Conservation (phyloP, 352 stramenopile genomes). For the Pythium insidiosum region DNA sequence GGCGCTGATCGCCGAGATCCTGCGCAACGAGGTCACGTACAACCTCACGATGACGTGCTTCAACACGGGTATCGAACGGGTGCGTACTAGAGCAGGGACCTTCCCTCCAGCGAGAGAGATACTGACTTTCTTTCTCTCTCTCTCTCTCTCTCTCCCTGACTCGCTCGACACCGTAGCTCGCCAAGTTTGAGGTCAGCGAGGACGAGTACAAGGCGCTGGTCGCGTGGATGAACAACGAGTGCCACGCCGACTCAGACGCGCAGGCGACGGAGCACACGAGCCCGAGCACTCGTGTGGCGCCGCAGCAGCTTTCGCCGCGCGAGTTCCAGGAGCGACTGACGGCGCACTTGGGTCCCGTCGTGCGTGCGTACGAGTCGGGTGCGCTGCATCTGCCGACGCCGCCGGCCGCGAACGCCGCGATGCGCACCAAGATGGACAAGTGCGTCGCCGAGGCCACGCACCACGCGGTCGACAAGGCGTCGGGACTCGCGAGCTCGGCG, state of each 20-base stretch:
- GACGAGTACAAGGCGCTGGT: constrained; percentile 8
- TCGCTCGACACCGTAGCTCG: neutral
- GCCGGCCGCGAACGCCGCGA: no score
- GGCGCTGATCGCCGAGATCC: neutral
- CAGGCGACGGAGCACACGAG: neutral
- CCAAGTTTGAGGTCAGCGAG: neutral
- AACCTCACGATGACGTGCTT: constrained; percentile 8
- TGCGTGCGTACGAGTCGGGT: no score
- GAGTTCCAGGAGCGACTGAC: constrained; percentile 4
- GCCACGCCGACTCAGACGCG: neutral
- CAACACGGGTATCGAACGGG: neutral
- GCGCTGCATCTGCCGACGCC: no score
- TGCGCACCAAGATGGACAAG: neutral
- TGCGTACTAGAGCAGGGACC: no score
- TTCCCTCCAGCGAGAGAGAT: neutral
- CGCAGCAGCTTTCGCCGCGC: neutral
- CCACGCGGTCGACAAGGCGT: neutral
- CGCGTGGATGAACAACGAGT: constrained; percentile 12
- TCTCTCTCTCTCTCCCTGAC: neutral
- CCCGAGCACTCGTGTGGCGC: neutral
- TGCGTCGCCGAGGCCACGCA: constrained; percentile 10
- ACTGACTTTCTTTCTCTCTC: neutral
- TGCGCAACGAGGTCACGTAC: constrained; percentile 2
- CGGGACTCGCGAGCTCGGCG: neutral
- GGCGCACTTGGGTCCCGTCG: no score